Percentiles rank a stretch among this genome's conserved stretches.
These are phyloP conservation scores for Venturia oleaginea DNA, from an alignment of 2,329 filamentous ascomycete species.

Conservation along the genomic window DNA sequence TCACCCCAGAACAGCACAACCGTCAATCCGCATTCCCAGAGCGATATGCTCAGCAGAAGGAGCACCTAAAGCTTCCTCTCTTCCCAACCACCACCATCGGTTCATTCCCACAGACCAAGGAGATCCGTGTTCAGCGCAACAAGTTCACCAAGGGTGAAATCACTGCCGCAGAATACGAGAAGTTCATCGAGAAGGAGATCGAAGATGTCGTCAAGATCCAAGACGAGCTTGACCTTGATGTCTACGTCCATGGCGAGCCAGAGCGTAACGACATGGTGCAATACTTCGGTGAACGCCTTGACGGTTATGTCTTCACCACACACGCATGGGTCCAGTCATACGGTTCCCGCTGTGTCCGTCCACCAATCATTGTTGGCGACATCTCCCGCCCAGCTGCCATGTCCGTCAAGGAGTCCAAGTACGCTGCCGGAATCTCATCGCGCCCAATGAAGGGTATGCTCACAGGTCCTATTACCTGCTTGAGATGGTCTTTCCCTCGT, in stretches of 20 bases:
- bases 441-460: constrained; percentile 99
- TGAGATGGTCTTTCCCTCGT: constrained; percentile 99
- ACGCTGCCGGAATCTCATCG: constrained; percentile 88
- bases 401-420: constrained; percentile 99
- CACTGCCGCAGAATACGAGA: constrained; percentile 83
- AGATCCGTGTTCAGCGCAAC: constrained; percentile 93
- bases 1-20: constrained; percentile 78
- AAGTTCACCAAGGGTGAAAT: constrained; percentile 99
- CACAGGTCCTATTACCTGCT: constrained; percentile 95
- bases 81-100: constrained; percentile 99
- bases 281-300: constrained; percentile 96
- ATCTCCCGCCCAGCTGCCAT: constrained; percentile 94
- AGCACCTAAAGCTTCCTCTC: constrained; percentile 83
- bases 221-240: constrained; percentile 94
- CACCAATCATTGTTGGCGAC: constrained; percentile 96
- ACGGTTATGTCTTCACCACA: constrained; percentile 97
- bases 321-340: constrained; percentile 99
- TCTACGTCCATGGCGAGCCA: constrained; percentile 96
- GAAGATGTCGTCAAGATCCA: constrained; percentile 90
- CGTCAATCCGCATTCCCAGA: constrained; percentile 81
- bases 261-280: constrained; percentile 99
- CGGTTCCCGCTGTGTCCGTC: constrained; percentile 95
- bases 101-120: constrained; percentile 98
- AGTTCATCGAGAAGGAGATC: constrained; percentile 99
- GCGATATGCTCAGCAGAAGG: constrained; percentile 82